Base-by-base conservation (phyloP, 2,329 filamentous ascomycete genomes). In the Apiospora koreana region DNA sequence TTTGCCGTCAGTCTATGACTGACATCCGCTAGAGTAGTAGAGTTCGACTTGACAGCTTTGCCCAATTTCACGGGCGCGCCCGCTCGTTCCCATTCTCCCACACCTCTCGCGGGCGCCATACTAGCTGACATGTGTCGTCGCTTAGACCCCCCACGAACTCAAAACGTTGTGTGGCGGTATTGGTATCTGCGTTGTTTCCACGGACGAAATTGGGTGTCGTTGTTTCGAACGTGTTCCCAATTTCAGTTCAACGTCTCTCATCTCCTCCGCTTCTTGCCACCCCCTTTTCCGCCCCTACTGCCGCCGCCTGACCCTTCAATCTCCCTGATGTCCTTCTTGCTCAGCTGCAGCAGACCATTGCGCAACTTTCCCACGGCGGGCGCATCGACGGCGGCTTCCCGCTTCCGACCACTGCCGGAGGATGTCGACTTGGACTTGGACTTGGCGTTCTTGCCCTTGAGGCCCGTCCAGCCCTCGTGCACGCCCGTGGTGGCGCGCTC, bases 291-390 rank as follows among this genome's bases (percentile, higher is more conserved):
- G 68, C n/a, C 69, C 69, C 43, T 72, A 68, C 48, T 28, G 65
- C 46, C 68, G 18, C 46, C 66, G 31, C 68, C 70, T 5, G 54
- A 68, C 5, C 73, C 73, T 69, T 80, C 74, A 18, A 80, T 78
- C 69, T 74, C 73, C 2, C 71, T 68, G 9, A 98, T 87, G 81
- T 98, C 95, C 75, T 87, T 87, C 78, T 92, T 90, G 77, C 91
- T 97, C 76, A 98, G 81, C 73, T 86, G 92, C 83, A 98, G 81
- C 77, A 79, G 76, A 0, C 94, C 94, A 3, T 93, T 92, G 73
- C 86, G 89, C 79, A 98, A 92, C 79, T 87, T 93, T 0, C 96
- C 96, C 16, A 98, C 89, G 2, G 88, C 90, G 0, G 95, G 94
- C 41, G 89, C 90, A 73, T 93, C 94, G 46, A 97, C 89, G 84